These are phyloP conservation scores for Cinchona pubescens DNA, from an alignment of 257 asterid genomes.

Conservation along the genomic window DNA sequence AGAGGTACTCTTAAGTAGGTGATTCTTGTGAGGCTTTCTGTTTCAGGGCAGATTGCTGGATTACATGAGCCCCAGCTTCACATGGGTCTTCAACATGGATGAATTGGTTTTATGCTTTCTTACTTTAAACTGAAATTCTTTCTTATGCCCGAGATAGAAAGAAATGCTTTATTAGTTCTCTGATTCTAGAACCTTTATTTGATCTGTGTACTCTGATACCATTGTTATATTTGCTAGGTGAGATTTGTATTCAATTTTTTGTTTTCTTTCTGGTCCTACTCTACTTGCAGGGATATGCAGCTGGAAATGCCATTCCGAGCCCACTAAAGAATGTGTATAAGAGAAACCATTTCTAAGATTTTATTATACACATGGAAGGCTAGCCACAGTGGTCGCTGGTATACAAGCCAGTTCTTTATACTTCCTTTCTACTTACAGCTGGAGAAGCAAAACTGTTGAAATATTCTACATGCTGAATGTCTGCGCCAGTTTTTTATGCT, in stretches of 20 bases:
- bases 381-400: conserved; percentile 91
- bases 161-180: background rate
- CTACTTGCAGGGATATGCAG: conserved; percentile 82
- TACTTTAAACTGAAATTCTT: background rate
- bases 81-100: background rate
- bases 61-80: background rate
- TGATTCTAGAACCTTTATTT: background rate
- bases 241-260: background rate
- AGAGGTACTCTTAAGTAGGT: conserved; percentile 51
- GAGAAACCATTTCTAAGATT: conserved; percentile 83
- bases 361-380: conserved; percentile 97
- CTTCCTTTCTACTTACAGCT: background rate
- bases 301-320: conserved; percentile 86
- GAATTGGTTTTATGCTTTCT: background rate
- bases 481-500: background rate
- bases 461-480: conserved; percentile 5
- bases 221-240: background rate
- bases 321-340: conserved; percentile 86
- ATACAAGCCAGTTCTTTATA: conserved; percentile 6
- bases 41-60: background rate
- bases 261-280: conserved; percentile 10
- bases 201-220: background rate
- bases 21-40: background rate
- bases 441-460: background rate
- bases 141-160: background rate